Percentiles rank a stretch among this genome's conserved stretches.
phyloP scores from a whole-genome alignment of 2,329 filamentous ascomycete genomes.

The Teratosphaeria epicoccoides region DNA sequence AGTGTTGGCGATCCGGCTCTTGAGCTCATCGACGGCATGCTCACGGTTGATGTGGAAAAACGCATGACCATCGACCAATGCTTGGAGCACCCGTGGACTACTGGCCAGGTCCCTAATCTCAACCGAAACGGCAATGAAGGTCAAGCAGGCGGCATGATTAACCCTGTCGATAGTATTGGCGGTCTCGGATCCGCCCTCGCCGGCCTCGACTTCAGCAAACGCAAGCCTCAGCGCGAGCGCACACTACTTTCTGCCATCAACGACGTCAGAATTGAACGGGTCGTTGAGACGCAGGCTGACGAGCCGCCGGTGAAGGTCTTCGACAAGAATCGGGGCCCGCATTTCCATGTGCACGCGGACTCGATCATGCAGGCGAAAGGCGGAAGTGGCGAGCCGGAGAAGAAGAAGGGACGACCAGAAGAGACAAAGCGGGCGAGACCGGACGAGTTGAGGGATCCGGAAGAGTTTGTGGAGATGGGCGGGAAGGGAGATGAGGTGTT shows the following conservation, averaged over 20 bases:
- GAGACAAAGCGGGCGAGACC: constrained; percentile 51
- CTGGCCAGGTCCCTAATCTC: constrained; percentile 20
- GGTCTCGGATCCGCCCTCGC: constrained; percentile 81
- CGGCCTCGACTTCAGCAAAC: constrained; percentile 69
- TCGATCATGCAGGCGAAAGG: constrained; percentile 5
- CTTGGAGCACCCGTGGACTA: constrained; percentile 83
- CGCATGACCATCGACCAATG: constrained; percentile 86
- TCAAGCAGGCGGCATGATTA: constrained; percentile 9
- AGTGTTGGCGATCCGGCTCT: constrained; percentile 75
- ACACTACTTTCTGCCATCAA: constrained; percentile 78
- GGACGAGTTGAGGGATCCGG: constrained; percentile 53
- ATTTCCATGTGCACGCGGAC: constrained; percentile 16
- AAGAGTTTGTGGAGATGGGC: constrained; percentile 75
- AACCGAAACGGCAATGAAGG: not conserved
- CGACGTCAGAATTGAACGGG: constrained; percentile 52
- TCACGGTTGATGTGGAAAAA: constrained; percentile 73
- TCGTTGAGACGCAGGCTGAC: constrained; percentile 46
- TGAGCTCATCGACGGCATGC: constrained; percentile 89
- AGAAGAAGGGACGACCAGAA: constrained; percentile 32
- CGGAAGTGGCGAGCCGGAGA: constrained; percentile 11
- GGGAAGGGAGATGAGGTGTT: constrained; percentile 75
- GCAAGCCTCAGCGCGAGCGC: constrained; percentile 69
- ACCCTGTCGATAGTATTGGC: constrained; percentile 70
- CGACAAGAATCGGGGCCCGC: constrained; percentile 53
- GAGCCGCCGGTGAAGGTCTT: constrained; percentile 61